Conservation (phyloP, 108 stramenopile genomes). For the Ochromonas danica region DNA sequence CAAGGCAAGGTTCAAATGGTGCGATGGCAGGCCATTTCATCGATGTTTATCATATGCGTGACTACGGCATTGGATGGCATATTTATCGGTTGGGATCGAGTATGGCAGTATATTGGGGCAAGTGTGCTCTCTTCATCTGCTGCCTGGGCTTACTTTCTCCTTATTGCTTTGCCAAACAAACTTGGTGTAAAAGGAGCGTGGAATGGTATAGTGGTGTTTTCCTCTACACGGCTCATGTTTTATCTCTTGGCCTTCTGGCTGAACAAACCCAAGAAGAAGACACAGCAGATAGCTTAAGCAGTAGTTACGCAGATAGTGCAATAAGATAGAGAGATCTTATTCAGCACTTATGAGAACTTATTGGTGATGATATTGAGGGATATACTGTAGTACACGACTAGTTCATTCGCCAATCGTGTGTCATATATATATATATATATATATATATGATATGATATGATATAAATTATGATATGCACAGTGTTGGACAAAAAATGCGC, state of each 20-base stretch:
- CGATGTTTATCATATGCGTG: neutral
- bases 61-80: neutral
- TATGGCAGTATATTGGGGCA: neutral
- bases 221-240: neutral
- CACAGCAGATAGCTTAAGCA: neutral
- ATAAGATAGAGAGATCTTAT: too few relatives aligned
- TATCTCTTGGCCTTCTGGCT: too few relatives aligned
- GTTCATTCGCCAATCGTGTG: too few relatives aligned
- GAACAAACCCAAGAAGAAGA: neutral
- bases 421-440: too few relatives aligned
- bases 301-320: too few relatives aligned
- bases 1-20: neutral
- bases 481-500: too few relatives aligned
- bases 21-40: neutral
- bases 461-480: too few relatives aligned
- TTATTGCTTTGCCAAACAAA: neutral
- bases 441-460: too few relatives aligned
- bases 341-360: too few relatives aligned
- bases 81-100: neutral
- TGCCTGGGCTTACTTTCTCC: neutral
- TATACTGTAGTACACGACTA: too few relatives aligned
- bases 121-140: neutral
- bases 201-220: neutral
- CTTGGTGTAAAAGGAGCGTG: neutral
- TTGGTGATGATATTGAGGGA: too few relatives aligned